phyloP scores from a whole-genome alignment of 192 early-diverging fungal genomes.

The Geranomyces michiganensis region DNA sequence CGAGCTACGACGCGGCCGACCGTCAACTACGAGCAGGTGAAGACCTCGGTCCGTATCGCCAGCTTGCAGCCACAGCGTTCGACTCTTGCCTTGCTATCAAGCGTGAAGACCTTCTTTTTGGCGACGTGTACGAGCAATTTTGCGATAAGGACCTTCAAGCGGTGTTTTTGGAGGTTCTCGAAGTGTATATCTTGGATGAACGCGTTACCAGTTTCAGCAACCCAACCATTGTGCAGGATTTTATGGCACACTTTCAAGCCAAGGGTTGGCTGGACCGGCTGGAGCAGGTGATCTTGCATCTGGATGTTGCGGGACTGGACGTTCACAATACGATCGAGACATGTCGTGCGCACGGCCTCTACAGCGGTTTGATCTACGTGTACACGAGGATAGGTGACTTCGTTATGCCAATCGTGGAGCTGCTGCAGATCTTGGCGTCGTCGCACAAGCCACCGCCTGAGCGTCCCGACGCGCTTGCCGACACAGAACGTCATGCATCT shows the following conservation, averaged over 20 bases:
- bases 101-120: slow-evolving; percentile 50
- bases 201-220: slow-evolving; percentile 33
- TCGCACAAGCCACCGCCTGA: not conserved
- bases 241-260: slow-evolving; percentile 29
- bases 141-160: slow-evolving; percentile 30
- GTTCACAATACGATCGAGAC: slow-evolving; percentile 41
- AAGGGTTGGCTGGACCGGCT: slow-evolving; percentile 39
- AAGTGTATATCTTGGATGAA: slow-evolving; percentile 46
- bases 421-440: slow-evolving; percentile 24
- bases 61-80: slow-evolving; percentile 40
- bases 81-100: slow-evolving; percentile 42
- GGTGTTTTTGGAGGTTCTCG: slow-evolving; percentile 48
- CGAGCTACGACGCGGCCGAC: slow-evolving; percentile 30
- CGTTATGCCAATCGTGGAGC: slow-evolving; percentile 46
- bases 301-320: slow-evolving; percentile 49
- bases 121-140: slow-evolving; percentile 54
- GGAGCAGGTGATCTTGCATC: slow-evolving; percentile 52
- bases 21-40: slow-evolving; percentile 14
- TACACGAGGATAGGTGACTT: slow-evolving; percentile 51
- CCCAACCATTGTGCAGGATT: slow-evolving; percentile 42
- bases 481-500: too few relatives aligned
- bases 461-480: too few relatives aligned
- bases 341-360: slow-evolving; percentile 39
- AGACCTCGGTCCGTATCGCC: slow-evolving; percentile 27
- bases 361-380: slow-evolving; percentile 46